Evolutionary conservation across 2,329 filamentous ascomycete species (phyloP), one percentile per base, ranked within the genome.

Genomic region (Aspergillus arachidicola): DNA sequence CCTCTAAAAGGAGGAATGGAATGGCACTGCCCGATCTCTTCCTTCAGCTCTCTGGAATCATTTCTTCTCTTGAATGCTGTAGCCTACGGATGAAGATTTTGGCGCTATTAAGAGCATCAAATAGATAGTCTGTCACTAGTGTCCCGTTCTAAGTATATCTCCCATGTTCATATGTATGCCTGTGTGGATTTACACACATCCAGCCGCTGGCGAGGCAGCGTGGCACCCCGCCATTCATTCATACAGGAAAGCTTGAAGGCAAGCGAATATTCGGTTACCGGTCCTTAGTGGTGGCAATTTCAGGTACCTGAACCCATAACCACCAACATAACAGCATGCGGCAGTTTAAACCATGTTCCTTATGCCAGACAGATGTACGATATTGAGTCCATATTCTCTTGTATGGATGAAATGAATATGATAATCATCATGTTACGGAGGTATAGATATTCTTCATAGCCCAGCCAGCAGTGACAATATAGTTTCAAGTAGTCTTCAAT

Each of bases 1-100:
- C 45, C 50, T 46, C 32, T 36, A 54, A 36, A 53, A 36, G 51
- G 50, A 36, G 60, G 57, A 61, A 65, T 48, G 60, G 65, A 61
- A 56, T 57, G 5, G 34, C 48, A 32, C 16, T 30, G 48, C 48
- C n/a, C 48, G 28, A 34, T 51, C 48, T 32, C 19, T 34, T 28
- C 38, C 32, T 55, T 38, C 51, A 21, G 12, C 32, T 38, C n/a
- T 38, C 51, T n/a, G 14, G 6, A n/a, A 16, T 34, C 19, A 55
- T 38, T 38, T 23, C 7, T 6, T n/a, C 12, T 36, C n/a, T 28
- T 53, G 16, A 12, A 38, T 55, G 10, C 34, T 55, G 51, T 55
- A 36, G 51, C 51, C 51, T 55, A 55, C 51, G 32, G 51, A 3
- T 26, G 36, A 38, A 55, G 11, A 26, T 5, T 55, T 38, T 26